Evolutionary conservation across 768 basidiomycete genomes (phyloP).

Genomic region (Dioszegia crocea): DNA sequence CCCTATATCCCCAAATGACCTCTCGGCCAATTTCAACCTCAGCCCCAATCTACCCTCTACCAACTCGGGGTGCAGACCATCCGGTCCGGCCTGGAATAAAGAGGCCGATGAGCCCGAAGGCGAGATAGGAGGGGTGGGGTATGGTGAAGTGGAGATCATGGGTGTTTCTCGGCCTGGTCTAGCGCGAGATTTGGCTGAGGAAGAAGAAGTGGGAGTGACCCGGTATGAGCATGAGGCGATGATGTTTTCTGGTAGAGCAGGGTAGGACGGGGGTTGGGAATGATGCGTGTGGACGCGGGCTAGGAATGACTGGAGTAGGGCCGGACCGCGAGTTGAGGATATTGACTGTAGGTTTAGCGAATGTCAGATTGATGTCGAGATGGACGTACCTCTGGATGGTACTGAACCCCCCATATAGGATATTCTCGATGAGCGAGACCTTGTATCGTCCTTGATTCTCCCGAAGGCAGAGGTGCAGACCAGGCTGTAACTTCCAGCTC

Average conservation of each 20-base stretch:
- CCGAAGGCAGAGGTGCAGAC: constrained; percentile 16
- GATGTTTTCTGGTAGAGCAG: constrained; percentile 21
- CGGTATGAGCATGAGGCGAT: constrained; percentile 33
- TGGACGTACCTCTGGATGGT: constrained; percentile 45
- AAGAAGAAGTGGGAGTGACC: constrained; percentile 3
- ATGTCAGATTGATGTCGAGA: not conserved
- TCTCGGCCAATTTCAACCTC: constrained; percentile 19
- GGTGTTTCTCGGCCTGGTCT: not conserved
- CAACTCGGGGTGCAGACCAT: not conserved
- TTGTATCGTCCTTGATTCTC: constrained; percentile 34
- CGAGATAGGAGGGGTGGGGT: constrained; percentile 29
- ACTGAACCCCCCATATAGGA: constrained; percentile 48
- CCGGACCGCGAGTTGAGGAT: constrained; percentile 38
- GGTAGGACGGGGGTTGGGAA: constrained; percentile 22
- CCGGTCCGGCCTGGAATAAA: not conserved
- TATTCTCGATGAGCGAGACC: constrained; percentile 35
- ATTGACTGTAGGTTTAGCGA: constrained; percentile 34
- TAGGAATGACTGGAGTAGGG: constrained; percentile 39
- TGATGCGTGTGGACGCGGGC: constrained; percentile 28
- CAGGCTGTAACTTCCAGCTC: constrained; percentile 46
- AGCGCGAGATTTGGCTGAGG: not conserved
- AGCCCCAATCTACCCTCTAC: not conserved
- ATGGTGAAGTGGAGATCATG: not conserved
- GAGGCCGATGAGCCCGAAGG: constrained; percentile 8
- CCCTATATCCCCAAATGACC: constrained; percentile 23